Evolutionary conservation across 2,329 filamentous ascomycete species (phyloP).

Genomic region (Alternaria sp.): DNA sequence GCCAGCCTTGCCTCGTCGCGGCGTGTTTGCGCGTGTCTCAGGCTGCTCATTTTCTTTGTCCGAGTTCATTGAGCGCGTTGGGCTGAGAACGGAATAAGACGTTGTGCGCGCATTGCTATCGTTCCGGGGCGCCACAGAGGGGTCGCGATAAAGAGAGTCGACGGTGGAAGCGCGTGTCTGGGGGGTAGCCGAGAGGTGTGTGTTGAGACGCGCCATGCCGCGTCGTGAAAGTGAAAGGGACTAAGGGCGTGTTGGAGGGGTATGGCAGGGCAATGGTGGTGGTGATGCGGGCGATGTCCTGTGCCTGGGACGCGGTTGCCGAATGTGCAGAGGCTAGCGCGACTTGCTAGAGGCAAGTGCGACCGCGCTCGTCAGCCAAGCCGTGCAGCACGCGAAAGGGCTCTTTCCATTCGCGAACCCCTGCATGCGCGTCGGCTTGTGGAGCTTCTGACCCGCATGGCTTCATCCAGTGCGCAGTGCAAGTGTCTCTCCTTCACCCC

Average conservation of each 20-base stretch:
- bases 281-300: constrained; percentile 1
- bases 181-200: constrained; percentile 38
- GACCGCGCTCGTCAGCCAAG: constrained; percentile 26
- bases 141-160: constrained; percentile 48
- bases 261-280: neutral
- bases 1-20: constrained; percentile 52
- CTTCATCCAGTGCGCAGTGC: neutral
- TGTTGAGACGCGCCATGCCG: constrained; percentile 48
- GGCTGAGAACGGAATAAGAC: constrained; percentile 43
- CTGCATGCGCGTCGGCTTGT: constrained; percentile 12
- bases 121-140: constrained; percentile 34
- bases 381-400: constrained; percentile 25
- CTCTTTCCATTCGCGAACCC: constrained; percentile 22
- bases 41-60: constrained; percentile 55
- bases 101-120: constrained; percentile 27
- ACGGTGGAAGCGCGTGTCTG: constrained; percentile 38
- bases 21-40: constrained; percentile 35
- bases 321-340: constrained; percentile 22
- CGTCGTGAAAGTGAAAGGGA: neutral
- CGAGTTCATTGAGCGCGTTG: constrained; percentile 40
- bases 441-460: constrained; percentile 1
- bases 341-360: constrained; percentile 23
- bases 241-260: neutral
- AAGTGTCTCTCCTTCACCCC: constrained; percentile 13
- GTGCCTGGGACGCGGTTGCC: constrained; percentile 17